Evolutionary conservation across 2,329 filamentous ascomycete genomes (phyloP), one percentile per base, ranked within the genome.

Genomic region (Mycocentrospora acerina): DNA sequence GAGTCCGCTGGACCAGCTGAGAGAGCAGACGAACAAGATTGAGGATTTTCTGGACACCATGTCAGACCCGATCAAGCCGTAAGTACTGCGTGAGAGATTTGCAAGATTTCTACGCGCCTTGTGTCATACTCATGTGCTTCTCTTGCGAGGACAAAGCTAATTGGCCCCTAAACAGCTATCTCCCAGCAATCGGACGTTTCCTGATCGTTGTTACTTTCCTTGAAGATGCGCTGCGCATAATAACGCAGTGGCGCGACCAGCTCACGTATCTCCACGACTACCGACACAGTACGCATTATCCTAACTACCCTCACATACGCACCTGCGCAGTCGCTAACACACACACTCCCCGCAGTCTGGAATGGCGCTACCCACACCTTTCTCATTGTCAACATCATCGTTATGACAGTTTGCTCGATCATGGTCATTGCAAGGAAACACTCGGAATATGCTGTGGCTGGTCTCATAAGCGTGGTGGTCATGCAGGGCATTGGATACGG

Each of bases 151-250:
- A 15, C 34, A 29, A 35, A 44, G 57, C 63, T 67, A 46, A 65
- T 39, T 14, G n/a, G 8, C 29, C 5, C 18, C 32, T 32, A 32
- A 53, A 61, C 65, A 95, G 90, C 49, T 94, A 95, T 67, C 80
- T 98, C 29, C 93, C 93, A 42, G 89, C 88, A 52, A 91, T 98
- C 74, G 93, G 93, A 54, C 88, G 93, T 55, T 97, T 97, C 71
- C 73, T 98, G 55, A 98, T 98, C 58, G 93, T 98, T 40, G 93
- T 97, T 37, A 98, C 93, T 47, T 98, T 98, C 74, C 78, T 98
- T 57, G 93, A 98, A 72, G 93, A 98, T 75, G 89, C 90, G 33
- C 76, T 98, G 48, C 83, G 93, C 67, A 98, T 98, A 71, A 77
- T 97, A 59, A 98, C 93, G 55, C 93, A 98, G 82, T 98, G 93